A percentile compares a stretch with the other conserved stretches of the same genome.
Evolutionary conservation across 1,284 basidiomycete species (phyloP).

Genomic region (Irpex sp.): DNA sequence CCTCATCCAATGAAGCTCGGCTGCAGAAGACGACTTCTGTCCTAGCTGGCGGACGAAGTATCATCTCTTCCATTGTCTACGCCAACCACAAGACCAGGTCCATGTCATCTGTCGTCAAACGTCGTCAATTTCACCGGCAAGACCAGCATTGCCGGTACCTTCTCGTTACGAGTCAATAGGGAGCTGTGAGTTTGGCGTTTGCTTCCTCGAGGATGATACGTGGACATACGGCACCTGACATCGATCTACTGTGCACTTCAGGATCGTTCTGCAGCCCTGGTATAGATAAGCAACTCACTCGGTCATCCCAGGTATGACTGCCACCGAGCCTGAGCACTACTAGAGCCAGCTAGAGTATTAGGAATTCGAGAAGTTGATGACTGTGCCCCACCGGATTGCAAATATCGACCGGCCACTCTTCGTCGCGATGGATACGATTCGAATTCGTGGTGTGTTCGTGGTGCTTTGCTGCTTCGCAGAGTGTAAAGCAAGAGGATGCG

Average conservation of each 20-base stretch:
- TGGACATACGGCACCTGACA: not conserved
- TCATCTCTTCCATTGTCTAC: not conserved
- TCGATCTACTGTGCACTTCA: not conserved
- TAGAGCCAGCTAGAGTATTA: not conserved
- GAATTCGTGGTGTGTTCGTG: too few relatives aligned
- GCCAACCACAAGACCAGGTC: not conserved
- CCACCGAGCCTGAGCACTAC: not conserved
- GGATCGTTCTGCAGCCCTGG: not conserved
- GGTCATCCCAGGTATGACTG: not conserved
- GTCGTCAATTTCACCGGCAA: not conserved
- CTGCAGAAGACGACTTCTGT: not conserved
- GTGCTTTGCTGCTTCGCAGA: too few relatives aligned
- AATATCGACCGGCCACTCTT: not conserved
- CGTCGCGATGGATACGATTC: not conserved
- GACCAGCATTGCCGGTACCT: not conserved
- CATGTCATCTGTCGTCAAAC: not conserved
- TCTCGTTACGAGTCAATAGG: not conserved
- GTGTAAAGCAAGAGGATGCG: too few relatives aligned
- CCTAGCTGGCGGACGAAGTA: not conserved
- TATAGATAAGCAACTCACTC: not conserved
- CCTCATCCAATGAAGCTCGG: not conserved
- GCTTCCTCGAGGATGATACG: not conserved
- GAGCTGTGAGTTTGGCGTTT: not conserved
- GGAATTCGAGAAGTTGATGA: not conserved
- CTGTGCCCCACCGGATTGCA: not conserved